These are phyloP conservation scores for Fusarium sterilihyphosum DNA, from an alignment of 2,329 filamentous ascomycete species.

Conservation along the genomic window DNA sequence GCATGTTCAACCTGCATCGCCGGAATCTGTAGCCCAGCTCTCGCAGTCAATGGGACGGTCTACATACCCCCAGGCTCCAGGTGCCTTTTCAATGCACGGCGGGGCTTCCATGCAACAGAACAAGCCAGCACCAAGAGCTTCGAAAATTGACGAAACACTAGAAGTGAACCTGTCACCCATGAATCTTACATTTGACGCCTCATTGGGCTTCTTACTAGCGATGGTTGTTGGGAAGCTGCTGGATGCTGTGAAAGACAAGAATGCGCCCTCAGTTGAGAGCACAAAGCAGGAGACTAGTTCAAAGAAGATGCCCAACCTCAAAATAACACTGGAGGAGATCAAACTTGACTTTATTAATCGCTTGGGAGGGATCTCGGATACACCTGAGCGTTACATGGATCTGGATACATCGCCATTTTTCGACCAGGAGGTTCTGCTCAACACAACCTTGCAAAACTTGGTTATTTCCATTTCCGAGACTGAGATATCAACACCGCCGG, in stretches of 20 bases:
- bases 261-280: neutral
- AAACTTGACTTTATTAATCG: slow-evolving; percentile 66
- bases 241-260: slow-evolving; percentile 52
- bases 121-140: neutral
- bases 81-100: slow-evolving; percentile 66
- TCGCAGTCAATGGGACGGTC: slow-evolving; percentile 51
- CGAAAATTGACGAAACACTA: slow-evolving; percentile 44
- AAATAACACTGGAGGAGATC: slow-evolving; percentile 59
- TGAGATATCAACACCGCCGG: slow-evolving; percentile 19
- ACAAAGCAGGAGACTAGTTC: slow-evolving; percentile 18
- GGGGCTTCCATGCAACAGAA: slow-evolving; percentile 12
- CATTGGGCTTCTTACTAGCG: slow-evolving; percentile 64
- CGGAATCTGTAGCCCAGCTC: slow-evolving; percentile 44
- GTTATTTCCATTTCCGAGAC: slow-evolving; percentile 42
- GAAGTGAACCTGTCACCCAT: slow-evolving; percentile 64
- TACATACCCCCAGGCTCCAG: slow-evolving; percentile 64
- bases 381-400: slow-evolving; percentile 57
- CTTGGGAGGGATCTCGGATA: slow-evolving; percentile 62
- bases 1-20: slow-evolving; percentile 46
- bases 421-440: slow-evolving; percentile 63
- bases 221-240: slow-evolving; percentile 62
- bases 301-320: slow-evolving; percentile 51
- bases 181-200: slow-evolving; percentile 64
- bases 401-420: slow-evolving; percentile 54
- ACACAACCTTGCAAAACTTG: slow-evolving; percentile 59